Evolutionary conservation across 371 early-diverging fungal genomes (phyloP).

Genomic region (Zopfochytrium polystomum): DNA sequence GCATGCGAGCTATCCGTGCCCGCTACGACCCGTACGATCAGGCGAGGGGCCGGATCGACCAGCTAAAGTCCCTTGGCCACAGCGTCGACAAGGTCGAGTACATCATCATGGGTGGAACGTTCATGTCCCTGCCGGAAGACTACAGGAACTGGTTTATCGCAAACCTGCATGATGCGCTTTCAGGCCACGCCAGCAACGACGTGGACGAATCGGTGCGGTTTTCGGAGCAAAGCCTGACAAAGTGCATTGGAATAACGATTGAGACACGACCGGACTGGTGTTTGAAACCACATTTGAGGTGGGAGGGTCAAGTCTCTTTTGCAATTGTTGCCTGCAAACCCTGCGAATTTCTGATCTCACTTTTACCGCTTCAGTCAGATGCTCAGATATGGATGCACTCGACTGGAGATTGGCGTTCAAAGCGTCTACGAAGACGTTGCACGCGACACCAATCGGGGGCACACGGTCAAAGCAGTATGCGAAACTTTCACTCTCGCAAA

Average conservation of each 20-base stretch:
- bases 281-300: conserved; percentile 89
- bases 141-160: conserved; percentile 98
- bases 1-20: conserved; percentile 99
- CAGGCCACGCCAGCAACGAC: conserved; percentile 85
- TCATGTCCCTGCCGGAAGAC: conserved; percentile 95
- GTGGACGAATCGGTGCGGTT: conserved; percentile 96
- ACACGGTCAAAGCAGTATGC: conserved; percentile 97
- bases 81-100: conserved; percentile 98
- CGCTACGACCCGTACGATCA: conserved; percentile 99
- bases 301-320: neutral
- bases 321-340: neutral
- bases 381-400: conserved; percentile 99
- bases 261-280: conserved; percentile 99
- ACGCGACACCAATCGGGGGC: conserved; percentile 98
- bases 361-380: conserved; percentile 70
- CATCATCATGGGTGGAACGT: conserved; percentile 99
- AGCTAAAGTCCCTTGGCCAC: conserved; percentile 95
- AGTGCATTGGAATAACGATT: conserved; percentile 99
- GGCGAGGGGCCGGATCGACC: conserved; percentile 93
- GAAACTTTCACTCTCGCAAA: conserved; percentile 93
- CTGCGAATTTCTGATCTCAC: neutral
- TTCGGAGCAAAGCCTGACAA: conserved; percentile 94
- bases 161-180: conserved; percentile 97
- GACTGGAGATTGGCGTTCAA: conserved; percentile 99
- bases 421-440: conserved; percentile 99